A percentile compares a stretch with the other conserved stretches of the same genome.
These are phyloP conservation scores for Tetrahymena borealis DNA, from an alignment of 73 alveolate genomes.

Conservation along the genomic window DNA sequence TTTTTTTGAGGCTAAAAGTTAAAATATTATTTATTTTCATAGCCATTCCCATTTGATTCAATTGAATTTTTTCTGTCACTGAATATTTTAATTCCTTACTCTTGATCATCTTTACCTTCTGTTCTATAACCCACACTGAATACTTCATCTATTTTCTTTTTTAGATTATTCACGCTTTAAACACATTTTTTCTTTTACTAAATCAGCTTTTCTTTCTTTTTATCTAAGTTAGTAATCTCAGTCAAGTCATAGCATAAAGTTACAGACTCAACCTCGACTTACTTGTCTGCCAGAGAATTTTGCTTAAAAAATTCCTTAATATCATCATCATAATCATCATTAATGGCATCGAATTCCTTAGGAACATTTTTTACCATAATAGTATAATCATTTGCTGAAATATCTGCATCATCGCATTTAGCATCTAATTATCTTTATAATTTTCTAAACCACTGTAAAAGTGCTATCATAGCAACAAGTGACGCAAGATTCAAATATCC, in stretches of 20 bases:
- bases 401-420: neutral
- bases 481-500: neutral
- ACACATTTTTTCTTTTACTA: neutral
- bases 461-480: neutral
- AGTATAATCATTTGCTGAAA: neutral
- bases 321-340: neutral
- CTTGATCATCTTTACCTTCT: neutral
- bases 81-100: neutral
- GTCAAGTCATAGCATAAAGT: neutral
- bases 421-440: neutral
- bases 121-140: neutral
- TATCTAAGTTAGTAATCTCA: neutral
- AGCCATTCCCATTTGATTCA: neutral
- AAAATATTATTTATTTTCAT: neutral
- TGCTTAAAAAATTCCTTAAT: neutral
- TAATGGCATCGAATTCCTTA: neutral
- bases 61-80: neutral
- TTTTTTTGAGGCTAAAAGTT: neutral
- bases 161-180: neutral
- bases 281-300: neutral
- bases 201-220: neutral
- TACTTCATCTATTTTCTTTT: neutral
- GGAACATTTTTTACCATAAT: neutral
- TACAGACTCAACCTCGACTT: neutral
- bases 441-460: neutral